phyloP scores from a whole-genome alignment of 768 basidiomycete species.

The Fomitopsis pulvina region DNA sequence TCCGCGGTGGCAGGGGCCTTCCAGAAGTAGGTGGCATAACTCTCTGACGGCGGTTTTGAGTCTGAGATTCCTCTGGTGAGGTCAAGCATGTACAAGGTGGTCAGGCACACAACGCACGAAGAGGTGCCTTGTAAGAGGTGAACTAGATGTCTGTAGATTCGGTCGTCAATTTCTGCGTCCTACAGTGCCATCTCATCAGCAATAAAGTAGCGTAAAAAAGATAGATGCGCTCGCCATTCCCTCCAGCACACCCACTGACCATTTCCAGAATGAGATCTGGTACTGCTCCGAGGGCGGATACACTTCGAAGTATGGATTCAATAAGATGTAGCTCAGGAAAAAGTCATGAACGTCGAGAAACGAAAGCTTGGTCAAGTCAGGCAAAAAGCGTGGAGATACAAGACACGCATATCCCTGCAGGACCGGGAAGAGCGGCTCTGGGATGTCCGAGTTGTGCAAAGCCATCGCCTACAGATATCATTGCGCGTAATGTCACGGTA shows the following conservation, averaged over 20 bases:
- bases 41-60: conserved; percentile 36
- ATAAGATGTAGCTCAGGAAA: conserved; percentile 45
- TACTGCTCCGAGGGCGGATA: conserved; percentile 63
- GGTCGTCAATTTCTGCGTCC: conserved; percentile 58
- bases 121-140: conserved; percentile 34
- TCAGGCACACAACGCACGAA: conserved; percentile 15
- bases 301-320: conserved; percentile 41
- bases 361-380: conserved; percentile 33
- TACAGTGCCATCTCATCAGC: conserved; percentile 21
- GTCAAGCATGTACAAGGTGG: background rate
- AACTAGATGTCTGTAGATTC: conserved; percentile 59
- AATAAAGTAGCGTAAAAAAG: conserved; percentile 12
- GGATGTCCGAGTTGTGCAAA: background rate
- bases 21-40: conserved; percentile 70
- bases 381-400: conserved; percentile 33
- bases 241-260: conserved; percentile 53
- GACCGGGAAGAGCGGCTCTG: conserved; percentile 23
- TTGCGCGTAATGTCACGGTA: too few species aligned
- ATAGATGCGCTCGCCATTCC: conserved; percentile 40
- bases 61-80: background rate
- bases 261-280: conserved; percentile 70
- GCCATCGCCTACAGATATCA: too few species aligned
- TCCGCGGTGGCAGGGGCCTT: conserved; percentile 7
- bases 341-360: conserved; percentile 44
- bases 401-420: conserved; percentile 50